Evolutionary conservation across 1,284 basidiomycete species (phyloP).

Genomic region (Xerocomus minutiporus): DNA sequence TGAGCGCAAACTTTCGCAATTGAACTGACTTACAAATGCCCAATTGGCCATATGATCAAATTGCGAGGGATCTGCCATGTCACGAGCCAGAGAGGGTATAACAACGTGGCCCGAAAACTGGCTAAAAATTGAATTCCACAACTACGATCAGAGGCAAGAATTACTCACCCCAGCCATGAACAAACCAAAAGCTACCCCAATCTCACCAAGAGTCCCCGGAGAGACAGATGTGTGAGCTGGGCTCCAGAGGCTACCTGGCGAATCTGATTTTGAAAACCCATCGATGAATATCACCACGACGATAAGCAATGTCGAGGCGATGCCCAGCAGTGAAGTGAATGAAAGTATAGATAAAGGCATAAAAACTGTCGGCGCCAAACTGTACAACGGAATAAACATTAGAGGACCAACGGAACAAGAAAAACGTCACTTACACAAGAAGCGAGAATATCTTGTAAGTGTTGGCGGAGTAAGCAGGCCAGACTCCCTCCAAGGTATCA

Average conservation of each 20-base stretch:
- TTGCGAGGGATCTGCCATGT: slow-evolving; percentile 82
- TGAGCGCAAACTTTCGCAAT: not conserved
- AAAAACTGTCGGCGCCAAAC: slow-evolving; percentile 76
- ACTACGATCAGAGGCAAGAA: not conserved
- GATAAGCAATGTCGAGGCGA: slow-evolving; percentile 74
- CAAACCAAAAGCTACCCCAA: slow-evolving; percentile 80
- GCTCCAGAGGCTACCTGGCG: slow-evolving; percentile 79
- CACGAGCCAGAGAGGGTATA: slow-evolving; percentile 83
- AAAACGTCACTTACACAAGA: slow-evolving; percentile 51
- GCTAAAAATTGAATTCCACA: not conserved
- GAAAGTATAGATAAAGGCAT: slow-evolving; percentile 81
- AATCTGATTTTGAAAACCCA: slow-evolving; percentile 72
- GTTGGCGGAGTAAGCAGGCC: slow-evolving; percentile 62
- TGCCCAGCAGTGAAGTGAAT: slow-evolving; percentile 81
- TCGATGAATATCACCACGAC: slow-evolving; percentile 81
- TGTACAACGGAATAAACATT: slow-evolving; percentile 34
- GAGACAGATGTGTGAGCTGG: slow-evolving; percentile 69
- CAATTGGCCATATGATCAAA: slow-evolving; percentile 83
- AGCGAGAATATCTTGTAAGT: slow-evolving; percentile 76
- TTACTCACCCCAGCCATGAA: slow-evolving; percentile 87
- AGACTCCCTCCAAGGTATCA: slow-evolving; percentile 74
- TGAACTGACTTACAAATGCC: slow-evolving; percentile 59
- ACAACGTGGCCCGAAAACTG: slow-evolving; percentile 92
- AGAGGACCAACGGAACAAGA: not conserved
- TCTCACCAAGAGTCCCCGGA: slow-evolving; percentile 51